Percentiles rank a stretch among this genome's conserved stretches.
Evolutionary conservation across 1,284 basidiomycete species (phyloP).

Genomic region (Fomitopsis pinicola): DNA sequence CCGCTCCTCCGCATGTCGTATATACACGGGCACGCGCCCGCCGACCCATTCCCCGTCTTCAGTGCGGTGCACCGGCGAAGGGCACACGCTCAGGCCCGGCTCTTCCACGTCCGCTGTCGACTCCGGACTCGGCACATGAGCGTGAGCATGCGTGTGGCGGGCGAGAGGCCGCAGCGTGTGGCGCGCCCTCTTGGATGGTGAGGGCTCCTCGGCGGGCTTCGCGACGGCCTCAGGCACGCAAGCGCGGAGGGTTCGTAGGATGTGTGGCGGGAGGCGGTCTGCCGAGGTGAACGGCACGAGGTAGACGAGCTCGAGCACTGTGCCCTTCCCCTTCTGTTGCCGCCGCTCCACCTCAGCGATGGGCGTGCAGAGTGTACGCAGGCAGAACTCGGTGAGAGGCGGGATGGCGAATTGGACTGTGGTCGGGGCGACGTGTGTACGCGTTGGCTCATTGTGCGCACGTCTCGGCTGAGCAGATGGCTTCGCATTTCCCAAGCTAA

Average conservation of each 20-base stretch:
- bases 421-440: slow-evolving; percentile 17
- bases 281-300: slow-evolving; percentile 13
- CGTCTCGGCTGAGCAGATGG: neutral
- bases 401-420: slow-evolving; percentile 30
- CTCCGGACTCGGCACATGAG: neutral
- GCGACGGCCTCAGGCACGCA: slow-evolving; percentile 24
- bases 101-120: neutral
- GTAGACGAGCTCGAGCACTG: slow-evolving; percentile 28
- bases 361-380: slow-evolving; percentile 43
- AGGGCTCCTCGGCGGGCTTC: slow-evolving; percentile 9
- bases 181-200: slow-evolving; percentile 8
- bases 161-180: neutral
- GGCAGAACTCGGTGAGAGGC: slow-evolving; percentile 45
- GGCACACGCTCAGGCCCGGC: slow-evolving; percentile 42
- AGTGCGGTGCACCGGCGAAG: slow-evolving; percentile 43
- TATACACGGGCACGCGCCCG: slow-evolving; percentile 38
- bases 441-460: neutral
- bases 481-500: neutral
- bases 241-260: slow-evolving; percentile 18
- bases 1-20: slow-evolving; percentile 55
- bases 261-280: slow-evolving; percentile 8
- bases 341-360: neutral
- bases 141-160: no score
- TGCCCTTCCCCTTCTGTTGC: slow-evolving; percentile 8
- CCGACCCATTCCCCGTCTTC: slow-evolving; percentile 10